Conservation (phyloP, 2,329 filamentous ascomycete species). For the Pseudocercospora macadamiae region DNA sequence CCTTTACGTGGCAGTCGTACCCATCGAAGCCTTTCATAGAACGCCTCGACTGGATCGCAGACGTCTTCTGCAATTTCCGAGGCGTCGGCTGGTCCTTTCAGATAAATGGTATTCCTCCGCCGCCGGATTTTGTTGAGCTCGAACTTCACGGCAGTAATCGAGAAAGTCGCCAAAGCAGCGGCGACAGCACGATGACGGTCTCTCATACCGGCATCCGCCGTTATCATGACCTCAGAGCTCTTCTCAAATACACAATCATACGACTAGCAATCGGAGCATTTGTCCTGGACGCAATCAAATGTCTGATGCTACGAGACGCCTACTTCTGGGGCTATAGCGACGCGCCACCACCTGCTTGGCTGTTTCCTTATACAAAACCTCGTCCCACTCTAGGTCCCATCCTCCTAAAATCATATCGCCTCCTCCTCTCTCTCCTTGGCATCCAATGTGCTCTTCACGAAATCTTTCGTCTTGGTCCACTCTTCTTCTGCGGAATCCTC, state of each 20-base stretch:
- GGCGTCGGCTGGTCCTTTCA: slow-evolving; percentile 65
- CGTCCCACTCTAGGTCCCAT: slow-evolving; percentile 40
- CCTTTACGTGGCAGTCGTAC: slow-evolving; percentile 58
- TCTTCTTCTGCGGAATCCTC: slow-evolving; percentile 63
- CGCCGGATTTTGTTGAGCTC: slow-evolving; percentile 39
- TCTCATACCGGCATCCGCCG: slow-evolving; percentile 40
- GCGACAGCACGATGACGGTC: not conserved
- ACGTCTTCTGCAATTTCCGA: slow-evolving; percentile 61
- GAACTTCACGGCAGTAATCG: slow-evolving; percentile 39
- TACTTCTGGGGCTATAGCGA: slow-evolving; percentile 66
- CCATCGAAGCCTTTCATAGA: slow-evolving; percentile 52
- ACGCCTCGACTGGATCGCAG: slow-evolving; percentile 61
- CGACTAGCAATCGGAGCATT: slow-evolving; percentile 64
- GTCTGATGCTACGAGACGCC: slow-evolving; percentile 72
- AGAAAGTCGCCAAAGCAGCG: not conserved
- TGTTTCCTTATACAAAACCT: slow-evolving; percentile 36
- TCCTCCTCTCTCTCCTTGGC: slow-evolving; percentile 57
- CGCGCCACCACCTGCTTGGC: slow-evolving; percentile 45
- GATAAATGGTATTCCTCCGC: slow-evolving; percentile 51
- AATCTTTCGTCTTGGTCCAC: slow-evolving; percentile 62
- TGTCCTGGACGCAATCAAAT: slow-evolving; percentile 69
- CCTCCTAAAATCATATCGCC: slow-evolving; percentile 59
- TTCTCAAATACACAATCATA: slow-evolving; percentile 40
- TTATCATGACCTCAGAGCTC: slow-evolving; percentile 38
- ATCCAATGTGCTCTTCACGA: slow-evolving; percentile 65